Percentiles rank a stretch among this genome's conserved stretches.
These are phyloP conservation scores for Oenanthe sinensis DNA, from an alignment of 129 eudicot species.

Conservation along the genomic window DNA sequence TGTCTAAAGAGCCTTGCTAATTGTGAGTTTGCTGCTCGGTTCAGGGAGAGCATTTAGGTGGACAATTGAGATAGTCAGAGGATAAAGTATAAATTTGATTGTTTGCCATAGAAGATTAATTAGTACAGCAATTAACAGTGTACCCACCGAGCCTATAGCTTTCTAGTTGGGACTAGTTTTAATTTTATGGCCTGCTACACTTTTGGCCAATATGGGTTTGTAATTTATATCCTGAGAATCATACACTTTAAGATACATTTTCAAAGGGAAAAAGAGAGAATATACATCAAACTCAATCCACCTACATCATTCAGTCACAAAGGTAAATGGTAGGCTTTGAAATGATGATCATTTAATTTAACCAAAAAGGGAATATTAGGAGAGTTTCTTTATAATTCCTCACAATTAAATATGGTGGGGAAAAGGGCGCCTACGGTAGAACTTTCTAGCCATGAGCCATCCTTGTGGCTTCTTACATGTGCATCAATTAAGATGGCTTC, in stretches of 20 bases:
- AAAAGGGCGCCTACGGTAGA: not conserved
- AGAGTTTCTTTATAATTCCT: not conserved
- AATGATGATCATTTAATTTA: not conserved
- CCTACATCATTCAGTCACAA: not conserved
- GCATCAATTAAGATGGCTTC: not conserved
- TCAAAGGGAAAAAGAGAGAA: not conserved
- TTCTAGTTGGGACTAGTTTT: not conserved
- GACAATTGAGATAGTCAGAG: constrained; percentile 4
- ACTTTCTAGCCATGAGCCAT: not conserved
- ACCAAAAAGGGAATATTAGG: not conserved
- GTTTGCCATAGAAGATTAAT: not conserved
- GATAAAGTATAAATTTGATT: not conserved
- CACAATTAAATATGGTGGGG: not conserved
- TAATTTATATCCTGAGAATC: not conserved
- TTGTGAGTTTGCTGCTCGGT: not conserved
- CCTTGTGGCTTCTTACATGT: not conserved
- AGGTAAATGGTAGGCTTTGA: not conserved
- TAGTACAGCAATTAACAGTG: not conserved
- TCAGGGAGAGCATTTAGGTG: not conserved
- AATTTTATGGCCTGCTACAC: not conserved
- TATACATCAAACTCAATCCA: not conserved
- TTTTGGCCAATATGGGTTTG: not conserved
- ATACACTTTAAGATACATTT: not conserved
- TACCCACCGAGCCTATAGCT: not conserved
- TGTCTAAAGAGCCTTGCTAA: not conserved